Evolutionary conservation across 2,329 filamentous ascomycete species (phyloP), one percentile per base, ranked within the genome.

Genomic region (Exophiala bonariae): DNA sequence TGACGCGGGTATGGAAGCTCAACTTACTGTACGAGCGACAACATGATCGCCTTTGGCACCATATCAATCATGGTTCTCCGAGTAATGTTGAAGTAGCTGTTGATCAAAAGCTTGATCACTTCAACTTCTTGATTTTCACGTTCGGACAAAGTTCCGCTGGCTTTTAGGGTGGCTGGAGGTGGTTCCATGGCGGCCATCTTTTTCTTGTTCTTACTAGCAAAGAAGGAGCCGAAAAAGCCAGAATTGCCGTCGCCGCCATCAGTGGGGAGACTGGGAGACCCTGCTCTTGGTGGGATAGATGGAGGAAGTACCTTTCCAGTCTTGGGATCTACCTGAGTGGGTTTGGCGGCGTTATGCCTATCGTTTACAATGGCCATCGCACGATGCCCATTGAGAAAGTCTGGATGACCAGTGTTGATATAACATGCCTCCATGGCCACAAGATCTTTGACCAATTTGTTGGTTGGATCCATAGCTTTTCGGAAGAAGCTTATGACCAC

Each of bases 151-250:
- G 86, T 95, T 33, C 93, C 92, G 3, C 89, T 95, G 26, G 93
- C 93, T 76, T 96, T 99, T 48, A 99, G 82, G 33, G 83, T 92
- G 22, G 93, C 82, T 54, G 93, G 93, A 31, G 93, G 93, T 11
- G 93, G 79, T 68, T 99, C 93, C 93, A 99, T 99, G 38, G 92
- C 91, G n/a, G 93, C 93, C 74, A 95, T 95, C 85, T 96, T 97
- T 82, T 99, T 99, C 84, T 97, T 99, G 76, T 97, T 99, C 82
- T 97, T 99, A 65, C 89, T 91, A 9, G 93, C 89, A 66, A 96
- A 99, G 81, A 99, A 99, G 63, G 89, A 95, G 59, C 93, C 93
- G 62, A 99, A 99, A 80, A 99, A 99, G 30, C 92, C 90, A 50
- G 79, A 75, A 64, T 88, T 88, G 20, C 70, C 72, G 28, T 74